Evolutionary conservation across 768 basidiomycete genomes (phyloP).

Genomic region (Cyclocybe aegerita): DNA sequence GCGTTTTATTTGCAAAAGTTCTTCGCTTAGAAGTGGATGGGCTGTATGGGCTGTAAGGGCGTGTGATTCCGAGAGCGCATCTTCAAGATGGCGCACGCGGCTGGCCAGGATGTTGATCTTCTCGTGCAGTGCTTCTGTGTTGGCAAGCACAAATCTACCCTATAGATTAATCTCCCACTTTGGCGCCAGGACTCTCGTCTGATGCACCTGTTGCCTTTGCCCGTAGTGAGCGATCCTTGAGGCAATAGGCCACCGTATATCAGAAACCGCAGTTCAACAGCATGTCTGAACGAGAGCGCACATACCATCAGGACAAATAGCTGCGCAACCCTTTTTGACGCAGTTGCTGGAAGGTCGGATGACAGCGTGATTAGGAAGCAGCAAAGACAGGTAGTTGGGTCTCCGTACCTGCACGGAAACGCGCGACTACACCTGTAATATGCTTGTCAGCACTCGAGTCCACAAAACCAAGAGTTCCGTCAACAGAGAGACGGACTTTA

Average conservation of each 20-base stretch:
- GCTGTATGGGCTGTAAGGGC: constrained; percentile 41
- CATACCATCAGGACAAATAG: constrained; percentile 68
- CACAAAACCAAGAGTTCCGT: constrained; percentile 1
- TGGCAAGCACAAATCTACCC: constrained; percentile 65
- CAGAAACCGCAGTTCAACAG: not conserved
- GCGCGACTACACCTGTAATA: constrained; percentile 54
- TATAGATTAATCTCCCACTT: constrained; percentile 5
- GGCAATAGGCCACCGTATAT: not conserved
- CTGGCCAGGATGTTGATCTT: constrained; percentile 61
- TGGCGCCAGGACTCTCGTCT: not conserved
- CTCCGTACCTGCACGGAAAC: constrained; percentile 61
- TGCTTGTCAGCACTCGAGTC: constrained; percentile 9
- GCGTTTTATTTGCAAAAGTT: constrained; percentile 65
- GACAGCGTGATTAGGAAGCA: constrained; percentile 12
- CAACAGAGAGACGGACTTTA: constrained; percentile 47
- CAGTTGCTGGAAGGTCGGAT: constrained; percentile 41
- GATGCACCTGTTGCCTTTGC: constrained; percentile 66
- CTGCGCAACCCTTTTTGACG: constrained; percentile 55
- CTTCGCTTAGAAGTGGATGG: constrained; percentile 61
- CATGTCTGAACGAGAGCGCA: constrained; percentile 8
- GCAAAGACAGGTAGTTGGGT: constrained; percentile 2
- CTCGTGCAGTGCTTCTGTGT: constrained; percentile 68
- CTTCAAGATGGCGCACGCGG: constrained; percentile 68
- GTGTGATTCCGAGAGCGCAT: constrained; percentile 59
- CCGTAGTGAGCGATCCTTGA: constrained; percentile 67